These are phyloP conservation scores for Mucor circinelloides DNA, from an alignment of 371 early-diverging fungal species.

Conservation along the genomic window DNA sequence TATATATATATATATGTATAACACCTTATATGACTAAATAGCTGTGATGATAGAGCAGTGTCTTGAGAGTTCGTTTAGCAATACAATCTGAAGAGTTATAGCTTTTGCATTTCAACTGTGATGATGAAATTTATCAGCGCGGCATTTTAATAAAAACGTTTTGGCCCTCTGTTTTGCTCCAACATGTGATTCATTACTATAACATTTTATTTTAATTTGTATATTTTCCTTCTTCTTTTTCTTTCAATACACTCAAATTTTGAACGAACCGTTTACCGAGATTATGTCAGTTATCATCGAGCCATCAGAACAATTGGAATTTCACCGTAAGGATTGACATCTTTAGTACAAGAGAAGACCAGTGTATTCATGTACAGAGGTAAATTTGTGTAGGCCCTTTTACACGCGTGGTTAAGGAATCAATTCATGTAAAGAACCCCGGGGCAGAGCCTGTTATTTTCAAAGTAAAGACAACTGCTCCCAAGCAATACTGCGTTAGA, in stretches of 20 bases:
- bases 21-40: too few species aligned
- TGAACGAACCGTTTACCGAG: background rate
- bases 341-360: background rate
- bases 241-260: background rate
- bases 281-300: conserved; percentile 61
- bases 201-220: background rate
- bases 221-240: conserved; percentile 3
- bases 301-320: conserved; percentile 58
- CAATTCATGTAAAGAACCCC: conserved; percentile 71
- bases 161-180: background rate
- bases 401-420: conserved; percentile 63
- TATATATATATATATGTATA: too few species aligned
- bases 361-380: background rate
- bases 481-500: conserved; percentile 95
- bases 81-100: background rate
- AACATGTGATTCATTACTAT: conserved; percentile 6
- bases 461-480: conserved; percentile 98
- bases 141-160: conserved; percentile 1
- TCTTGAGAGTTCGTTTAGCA: too few species aligned
- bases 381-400: conserved; percentile 68
- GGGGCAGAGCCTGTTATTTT: conserved; percentile 76
- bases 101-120: background rate
- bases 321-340: conserved; percentile 51
- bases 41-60: too few species aligned
- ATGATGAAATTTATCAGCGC: background rate